Evolutionary conservation across 1,139 yeast species (phyloP), one percentile per base, ranked within the genome.

Genomic region (Taiozyma onychis): DNA sequence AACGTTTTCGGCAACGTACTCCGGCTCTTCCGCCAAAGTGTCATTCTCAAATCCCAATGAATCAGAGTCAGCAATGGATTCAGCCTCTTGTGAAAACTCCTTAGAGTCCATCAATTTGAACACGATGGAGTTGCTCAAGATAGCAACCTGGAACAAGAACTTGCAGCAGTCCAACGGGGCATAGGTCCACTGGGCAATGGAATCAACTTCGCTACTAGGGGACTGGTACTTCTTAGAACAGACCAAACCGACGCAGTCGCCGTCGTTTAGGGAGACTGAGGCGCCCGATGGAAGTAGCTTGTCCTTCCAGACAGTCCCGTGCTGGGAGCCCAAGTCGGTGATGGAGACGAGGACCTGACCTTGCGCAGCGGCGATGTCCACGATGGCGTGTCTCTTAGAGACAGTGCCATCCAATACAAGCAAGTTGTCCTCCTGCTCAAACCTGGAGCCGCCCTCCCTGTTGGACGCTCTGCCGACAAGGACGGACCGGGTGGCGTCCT

Each of bases 391-490:
- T 5, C 18, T 37, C 37, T 49, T 54, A 6, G 55, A 52, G 1
- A 54, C 18, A 1, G 52, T 51, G 41, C 47, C 46, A 10, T 50
- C 55, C 2, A 35, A n/a, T 21, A 54, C 49, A 21, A 39, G 46
- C 2, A 54, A 34, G 22, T 48, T 50, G 10, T 46, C 44, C 18
- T 21, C 21, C 4, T 41, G 5, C 16, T 51, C 52, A 28, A 30
- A 27, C 34, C 51, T 37, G 27, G 11, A 14, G 7, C 18, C 32
- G 5, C 22, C 18, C 13, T 39, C n/a, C 34, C 21, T 41, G 7
- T 42, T 30, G 10, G 53, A 46, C 6, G 54, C 53, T 10, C 55
- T 39, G 4, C 55, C 55, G 32, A 52, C 48, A 21, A 39, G 30
- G 6, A 44, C 10, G n/a, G 44, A 27, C 34, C 27, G 41, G 14